Conservation (phyloP, 768 basidiomycete species). For the Rubroboletus satanas region DNA sequence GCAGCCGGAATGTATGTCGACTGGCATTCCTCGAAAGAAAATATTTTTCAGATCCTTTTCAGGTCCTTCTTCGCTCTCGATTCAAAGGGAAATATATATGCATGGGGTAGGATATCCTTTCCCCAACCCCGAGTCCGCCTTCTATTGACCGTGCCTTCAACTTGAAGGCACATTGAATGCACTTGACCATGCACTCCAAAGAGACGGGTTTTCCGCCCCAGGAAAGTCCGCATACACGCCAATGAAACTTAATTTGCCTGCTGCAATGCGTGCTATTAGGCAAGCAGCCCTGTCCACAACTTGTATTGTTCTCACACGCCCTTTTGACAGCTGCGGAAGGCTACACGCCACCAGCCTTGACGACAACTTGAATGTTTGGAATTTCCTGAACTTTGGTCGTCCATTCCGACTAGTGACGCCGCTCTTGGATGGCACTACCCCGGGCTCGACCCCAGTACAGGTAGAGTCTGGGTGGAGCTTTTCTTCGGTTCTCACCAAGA, state of each 20-base stretch:
- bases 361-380: constrained; percentile 59
- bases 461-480: constrained; percentile 81
- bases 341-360: constrained; percentile 69
- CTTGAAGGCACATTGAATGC: constrained; percentile 60
- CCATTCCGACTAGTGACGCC: constrained; percentile 56
- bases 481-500: constrained; percentile 66
- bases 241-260: constrained; percentile 55
- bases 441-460: constrained; percentile 50
- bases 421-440: constrained; percentile 38
- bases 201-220: constrained; percentile 56
- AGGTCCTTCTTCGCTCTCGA: constrained; percentile 90
- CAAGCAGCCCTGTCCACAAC: constrained; percentile 21
- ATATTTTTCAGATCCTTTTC: background rate
- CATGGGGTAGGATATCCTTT: constrained; percentile 62
- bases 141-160: constrained; percentile 23
- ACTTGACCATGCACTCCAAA: constrained; percentile 33
- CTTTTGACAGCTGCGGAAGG: constrained; percentile 63
- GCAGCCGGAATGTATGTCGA: constrained; percentile 76
- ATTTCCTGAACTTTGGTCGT: constrained; percentile 72
- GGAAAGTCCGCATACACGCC: constrained; percentile 51
- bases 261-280: constrained; percentile 63
- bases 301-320: constrained; percentile 11
- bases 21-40: background rate
- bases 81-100: constrained; percentile 63
- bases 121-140: background rate